A percentile compares a stretch with the other conserved stretches of the same genome.
phyloP scores from a whole-genome alignment of 1,139 yeast genomes.

The Saccharomyces hybrid region DNA sequence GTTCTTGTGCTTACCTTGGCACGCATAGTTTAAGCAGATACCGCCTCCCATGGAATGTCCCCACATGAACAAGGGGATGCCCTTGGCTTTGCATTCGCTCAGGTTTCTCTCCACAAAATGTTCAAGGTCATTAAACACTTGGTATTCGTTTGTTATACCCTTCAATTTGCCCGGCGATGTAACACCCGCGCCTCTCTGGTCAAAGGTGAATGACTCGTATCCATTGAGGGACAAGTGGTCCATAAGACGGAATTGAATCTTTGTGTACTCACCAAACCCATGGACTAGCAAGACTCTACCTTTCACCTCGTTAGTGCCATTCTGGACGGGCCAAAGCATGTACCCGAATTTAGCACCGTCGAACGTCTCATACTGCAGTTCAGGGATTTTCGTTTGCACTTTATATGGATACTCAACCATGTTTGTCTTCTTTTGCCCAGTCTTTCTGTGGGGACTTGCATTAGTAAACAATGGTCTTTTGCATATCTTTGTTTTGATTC shows the following conservation, averaged over 20 bases:
- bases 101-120: constrained; percentile 37
- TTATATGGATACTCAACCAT: constrained; percentile 19
- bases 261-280: constrained; percentile 70
- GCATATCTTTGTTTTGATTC: not conserved
- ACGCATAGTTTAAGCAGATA: constrained; percentile 63
- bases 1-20: constrained; percentile 52
- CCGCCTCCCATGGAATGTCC: constrained; percentile 98
- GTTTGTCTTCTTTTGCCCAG: not conserved
- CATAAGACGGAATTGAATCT: constrained; percentile 48
- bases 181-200: constrained; percentile 83
- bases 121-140: constrained; percentile 62
- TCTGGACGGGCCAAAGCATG: constrained; percentile 21
- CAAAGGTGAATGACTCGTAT: constrained; percentile 68
- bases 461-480: not conserved
- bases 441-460: not conserved
- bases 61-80: constrained; percentile 46
- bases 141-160: constrained; percentile 61
- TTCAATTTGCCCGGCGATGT: constrained; percentile 52
- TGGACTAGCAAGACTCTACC: constrained; percentile 55
- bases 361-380: constrained; percentile 20
- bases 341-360: constrained; percentile 26
- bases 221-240: constrained; percentile 55
- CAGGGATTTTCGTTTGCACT: constrained; percentile 18
- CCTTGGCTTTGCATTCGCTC: constrained; percentile 24
- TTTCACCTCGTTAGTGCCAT: constrained; percentile 13